Conservation (phyloP, 2,329 filamentous ascomycete genomes). For the Scytalidium lignicola region DNA sequence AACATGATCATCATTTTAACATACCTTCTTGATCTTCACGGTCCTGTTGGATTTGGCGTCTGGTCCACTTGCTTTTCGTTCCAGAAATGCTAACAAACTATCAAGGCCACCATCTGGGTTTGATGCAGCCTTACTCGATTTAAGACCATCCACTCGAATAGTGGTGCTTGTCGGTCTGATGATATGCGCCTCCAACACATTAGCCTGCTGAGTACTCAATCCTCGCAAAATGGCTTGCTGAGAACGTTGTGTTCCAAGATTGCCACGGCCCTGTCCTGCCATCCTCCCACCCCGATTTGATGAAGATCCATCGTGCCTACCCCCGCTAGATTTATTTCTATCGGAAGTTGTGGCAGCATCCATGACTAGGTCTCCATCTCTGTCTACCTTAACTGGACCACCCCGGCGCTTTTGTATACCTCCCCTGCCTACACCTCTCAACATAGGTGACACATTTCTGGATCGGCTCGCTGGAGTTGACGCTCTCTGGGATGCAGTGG, state of each 20-base stretch:
- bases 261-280: slow-evolving; percentile 21
- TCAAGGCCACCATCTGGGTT: slow-evolving; percentile 64
- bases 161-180: slow-evolving; percentile 14
- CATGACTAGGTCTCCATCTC: slow-evolving; percentile 60
- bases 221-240: slow-evolving; percentile 32
- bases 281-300: slow-evolving; percentile 21
- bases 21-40: slow-evolving; percentile 73
- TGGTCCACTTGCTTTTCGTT: slow-evolving; percentile 61
- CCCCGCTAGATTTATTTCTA: slow-evolving; percentile 8
- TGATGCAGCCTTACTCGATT: slow-evolving; percentile 60
- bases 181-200: slow-evolving; percentile 21
- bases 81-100: slow-evolving; percentile 62
- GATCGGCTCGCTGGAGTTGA: slow-evolving; percentile 21
- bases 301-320: neutral
- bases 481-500: slow-evolving; percentile 4
- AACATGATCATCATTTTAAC: slow-evolving; percentile 45
- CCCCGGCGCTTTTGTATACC: slow-evolving; percentile 45
- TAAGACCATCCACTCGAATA: slow-evolving; percentile 55
- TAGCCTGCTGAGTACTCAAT: slow-evolving; percentile 27
- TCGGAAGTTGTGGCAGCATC: slow-evolving; percentile 32
- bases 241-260: slow-evolving; percentile 20
- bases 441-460: slow-evolving; percentile 19
- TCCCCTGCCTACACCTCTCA: slow-evolving; percentile 32
- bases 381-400: slow-evolving; percentile 41
- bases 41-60: slow-evolving; percentile 36